Conservation (phyloP, 192 early-diverging fungal species). For the Backusella macrospora region DNA sequence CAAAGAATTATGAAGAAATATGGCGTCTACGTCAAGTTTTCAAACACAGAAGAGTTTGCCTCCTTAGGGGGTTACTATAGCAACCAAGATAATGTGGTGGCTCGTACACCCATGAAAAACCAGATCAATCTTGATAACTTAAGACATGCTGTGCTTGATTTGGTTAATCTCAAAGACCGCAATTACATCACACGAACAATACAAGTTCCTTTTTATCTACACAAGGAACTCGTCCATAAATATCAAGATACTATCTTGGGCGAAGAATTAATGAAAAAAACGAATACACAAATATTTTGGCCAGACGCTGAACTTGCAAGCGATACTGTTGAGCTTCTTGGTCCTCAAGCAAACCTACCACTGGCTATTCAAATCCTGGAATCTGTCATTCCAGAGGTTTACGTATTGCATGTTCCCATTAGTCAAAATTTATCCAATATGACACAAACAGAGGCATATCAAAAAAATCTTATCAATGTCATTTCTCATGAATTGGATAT, state of each 20-base stretch:
- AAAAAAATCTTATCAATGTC: neutral
- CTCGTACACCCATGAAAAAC: conserved; percentile 83
- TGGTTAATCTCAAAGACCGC: conserved; percentile 53
- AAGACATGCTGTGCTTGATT: conserved; percentile 64
- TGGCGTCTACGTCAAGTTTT: conserved; percentile 89
- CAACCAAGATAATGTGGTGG: conserved; percentile 84
- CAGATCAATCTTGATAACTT: conserved; percentile 66
- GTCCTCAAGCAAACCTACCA: conserved; percentile 61
- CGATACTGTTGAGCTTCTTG: conserved; percentile 58
- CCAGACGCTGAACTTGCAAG: conserved; percentile 67
- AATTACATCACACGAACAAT: conserved; percentile 52
- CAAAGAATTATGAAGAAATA: conserved; percentile 90
- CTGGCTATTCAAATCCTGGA: conserved; percentile 57
- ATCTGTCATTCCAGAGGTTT: conserved; percentile 61
- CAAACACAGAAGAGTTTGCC: conserved; percentile 79
- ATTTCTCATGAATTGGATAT: neutral
- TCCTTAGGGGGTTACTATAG: conserved; percentile 79
- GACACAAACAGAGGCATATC: neutral
- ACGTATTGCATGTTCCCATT: conserved; percentile 52
- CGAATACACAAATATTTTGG: conserved; percentile 60
- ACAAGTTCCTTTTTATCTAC: conserved; percentile 60
- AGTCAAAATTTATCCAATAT: neutral
- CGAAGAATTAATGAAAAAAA: conserved; percentile 57
- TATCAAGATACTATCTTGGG: conserved; percentile 11
- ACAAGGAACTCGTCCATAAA: conserved; percentile 55